Percentiles rank a stretch among this genome's conserved stretches.
Conservation (phyloP, 2,329 filamentous ascomycete species). For the Aspergillus tubingensis region DNA sequence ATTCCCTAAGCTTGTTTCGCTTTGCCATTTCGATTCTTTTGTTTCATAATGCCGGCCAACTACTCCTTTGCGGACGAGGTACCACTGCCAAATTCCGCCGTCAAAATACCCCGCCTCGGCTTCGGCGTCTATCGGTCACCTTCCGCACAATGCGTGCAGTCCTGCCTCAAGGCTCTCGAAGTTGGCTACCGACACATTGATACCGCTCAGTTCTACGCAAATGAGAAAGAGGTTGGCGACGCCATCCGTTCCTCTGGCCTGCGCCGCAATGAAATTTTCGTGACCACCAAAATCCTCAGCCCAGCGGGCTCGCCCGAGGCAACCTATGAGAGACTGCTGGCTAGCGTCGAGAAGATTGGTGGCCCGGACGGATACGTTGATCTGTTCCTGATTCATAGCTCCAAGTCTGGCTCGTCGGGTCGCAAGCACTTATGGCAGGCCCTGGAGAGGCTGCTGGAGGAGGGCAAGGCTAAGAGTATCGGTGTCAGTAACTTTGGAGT, state of each 20-base stretch:
- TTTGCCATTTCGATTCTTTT: not conserved
- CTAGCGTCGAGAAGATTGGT: constrained; percentile 65
- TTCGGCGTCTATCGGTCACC: constrained; percentile 71
- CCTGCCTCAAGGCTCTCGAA: constrained; percentile 59
- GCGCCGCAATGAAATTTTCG: constrained; percentile 58
- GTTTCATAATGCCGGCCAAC: constrained; percentile 33
- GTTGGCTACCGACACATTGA: constrained; percentile 58
- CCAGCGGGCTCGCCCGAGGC: constrained; percentile 56
- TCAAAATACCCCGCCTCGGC: constrained; percentile 65
- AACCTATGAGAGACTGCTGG: constrained; percentile 60
- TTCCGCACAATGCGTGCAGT: constrained; percentile 56
- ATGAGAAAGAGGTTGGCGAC: constrained; percentile 67
- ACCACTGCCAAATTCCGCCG: constrained; percentile 52
- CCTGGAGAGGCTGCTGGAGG: constrained; percentile 61
- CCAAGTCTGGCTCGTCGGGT: constrained; percentile 56
- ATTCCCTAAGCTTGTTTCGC: not conserved
- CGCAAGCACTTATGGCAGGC: constrained; percentile 67
- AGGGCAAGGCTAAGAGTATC: constrained; percentile 65
- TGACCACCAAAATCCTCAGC: constrained; percentile 70
- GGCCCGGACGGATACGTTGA: constrained; percentile 66
- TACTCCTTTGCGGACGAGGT: constrained; percentile 52
- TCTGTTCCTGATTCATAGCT: constrained; percentile 69
- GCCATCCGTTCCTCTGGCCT: constrained; percentile 62
- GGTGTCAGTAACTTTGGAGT: constrained; percentile 74
- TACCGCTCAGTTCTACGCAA: constrained; percentile 68